These are phyloP conservation scores for Quercus glauca DNA, from an alignment of 306 rosid genomes.

Conservation along the genomic window DNA sequence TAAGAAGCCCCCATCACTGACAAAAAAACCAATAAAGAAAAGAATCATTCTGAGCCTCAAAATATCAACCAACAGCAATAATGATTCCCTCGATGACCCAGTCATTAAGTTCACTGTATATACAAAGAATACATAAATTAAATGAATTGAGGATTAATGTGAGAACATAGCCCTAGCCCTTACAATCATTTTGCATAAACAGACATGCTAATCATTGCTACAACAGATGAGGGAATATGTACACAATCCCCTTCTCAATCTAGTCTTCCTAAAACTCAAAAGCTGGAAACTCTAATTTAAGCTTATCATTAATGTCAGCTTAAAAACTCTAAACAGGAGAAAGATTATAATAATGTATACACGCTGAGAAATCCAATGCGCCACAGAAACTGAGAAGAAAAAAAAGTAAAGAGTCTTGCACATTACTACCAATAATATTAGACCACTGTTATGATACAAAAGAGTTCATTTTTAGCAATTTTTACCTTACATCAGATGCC, in stretches of 20 bases:
- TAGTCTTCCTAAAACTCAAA: constrained; percentile 28
- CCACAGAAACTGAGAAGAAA: constrained; percentile 31
- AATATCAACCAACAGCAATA: not conserved
- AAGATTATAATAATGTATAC: constrained; percentile 25
- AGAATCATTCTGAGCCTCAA: not conserved
- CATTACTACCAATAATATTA: constrained; percentile 37
- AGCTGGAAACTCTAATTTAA: constrained; percentile 19
- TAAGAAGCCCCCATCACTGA: not conserved
- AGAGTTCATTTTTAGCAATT: constrained; percentile 41
- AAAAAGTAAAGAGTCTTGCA: constrained; percentile 27
- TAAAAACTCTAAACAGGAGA: not conserved
- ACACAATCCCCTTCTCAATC: constrained; percentile 28
- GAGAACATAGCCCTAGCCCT: not conserved
- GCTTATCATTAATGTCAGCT: constrained; percentile 7
- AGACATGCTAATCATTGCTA: constrained; percentile 4
- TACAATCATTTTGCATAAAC: constrained; percentile 6
- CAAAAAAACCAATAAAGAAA: not conserved
- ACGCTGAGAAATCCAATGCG: constrained; percentile 43
- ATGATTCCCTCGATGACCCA: not conserved
- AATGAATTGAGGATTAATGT: constrained; percentile 6
- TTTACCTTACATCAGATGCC: constrained; percentile 56
- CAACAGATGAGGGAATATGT: constrained; percentile 12
- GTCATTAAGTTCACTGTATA: not conserved
- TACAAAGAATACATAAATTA: not conserved
- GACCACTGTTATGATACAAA: constrained; percentile 49